Evolutionary conservation across 139 green algal species (phyloP).

Genomic region (Chlamydomonas asymmetrica): DNA sequence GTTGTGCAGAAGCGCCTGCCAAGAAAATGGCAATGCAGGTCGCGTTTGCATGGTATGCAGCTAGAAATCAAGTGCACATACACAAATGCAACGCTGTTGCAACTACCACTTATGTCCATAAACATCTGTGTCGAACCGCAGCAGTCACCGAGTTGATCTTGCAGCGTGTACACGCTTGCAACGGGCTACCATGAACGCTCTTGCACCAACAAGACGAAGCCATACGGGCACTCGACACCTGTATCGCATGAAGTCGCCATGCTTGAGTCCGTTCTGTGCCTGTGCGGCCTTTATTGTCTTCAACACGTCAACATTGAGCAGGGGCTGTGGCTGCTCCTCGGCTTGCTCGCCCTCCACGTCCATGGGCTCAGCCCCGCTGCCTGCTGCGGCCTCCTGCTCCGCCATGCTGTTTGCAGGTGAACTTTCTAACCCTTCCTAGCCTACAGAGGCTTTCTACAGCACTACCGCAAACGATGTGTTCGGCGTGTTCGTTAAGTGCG

Average conservation of each 20-base stretch:
- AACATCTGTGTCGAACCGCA: background rate
- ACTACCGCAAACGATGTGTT: no score
- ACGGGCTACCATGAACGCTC: background rate
- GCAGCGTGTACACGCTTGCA: background rate
- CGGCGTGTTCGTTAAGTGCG: no score
- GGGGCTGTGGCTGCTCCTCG: background rate
- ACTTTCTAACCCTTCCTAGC: no score
- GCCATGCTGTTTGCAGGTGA: no score
- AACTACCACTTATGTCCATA: background rate
- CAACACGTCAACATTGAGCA: slow-evolving; percentile 45
- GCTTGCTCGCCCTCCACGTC: no score
- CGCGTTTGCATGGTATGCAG: background rate
- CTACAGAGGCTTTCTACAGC: no score
- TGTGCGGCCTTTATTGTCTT: slow-evolving; percentile 64
- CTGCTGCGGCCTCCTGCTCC: no score
- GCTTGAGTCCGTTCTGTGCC: slow-evolving; percentile 76
- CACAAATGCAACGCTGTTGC: background rate
- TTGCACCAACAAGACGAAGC: no score
- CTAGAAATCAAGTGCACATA: background rate
- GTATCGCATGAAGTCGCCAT: slow-evolving; percentile 81
- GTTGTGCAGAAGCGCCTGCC: slow-evolving; percentile 85
- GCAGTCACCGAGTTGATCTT: background rate
- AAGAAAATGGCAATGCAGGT: background rate
- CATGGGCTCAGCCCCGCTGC: no score
- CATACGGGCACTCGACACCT: slow-evolving; percentile 48